Percentiles rank a stretch among this genome's conserved stretches.
Evolutionary conservation across 2,329 filamentous ascomycete species (phyloP).

Genomic region (Sclerotinia spermophila): DNA sequence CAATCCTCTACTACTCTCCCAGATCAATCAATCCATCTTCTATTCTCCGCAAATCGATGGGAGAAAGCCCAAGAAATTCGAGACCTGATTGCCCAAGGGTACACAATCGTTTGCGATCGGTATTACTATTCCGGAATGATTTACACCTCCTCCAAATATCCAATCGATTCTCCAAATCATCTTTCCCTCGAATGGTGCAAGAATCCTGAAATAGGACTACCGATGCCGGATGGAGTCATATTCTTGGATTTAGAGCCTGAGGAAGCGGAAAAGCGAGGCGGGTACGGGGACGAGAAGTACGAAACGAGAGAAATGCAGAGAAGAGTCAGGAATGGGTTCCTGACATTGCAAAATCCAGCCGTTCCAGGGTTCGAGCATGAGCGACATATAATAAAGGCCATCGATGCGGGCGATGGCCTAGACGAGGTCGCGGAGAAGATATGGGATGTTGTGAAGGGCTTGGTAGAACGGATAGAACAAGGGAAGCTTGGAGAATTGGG

Average conservation of each 20-base stretch:
- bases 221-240: conserved; percentile 79
- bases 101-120: conserved; percentile 79
- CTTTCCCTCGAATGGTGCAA: conserved; percentile 77
- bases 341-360: conserved; percentile 43
- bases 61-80: conserved; percentile 49
- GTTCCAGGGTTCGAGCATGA: conserved; percentile 42
- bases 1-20: conserved; percentile 56
- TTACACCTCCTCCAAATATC: conserved; percentile 85
- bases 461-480: conserved; percentile 48
- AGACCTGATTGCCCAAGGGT: conserved; percentile 57
- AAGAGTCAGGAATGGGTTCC: conserved; percentile 72
- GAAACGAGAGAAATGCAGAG: conserved; percentile 81
- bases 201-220: conserved; percentile 79
- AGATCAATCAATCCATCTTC: conserved; percentile 68
- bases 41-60: conserved; percentile 73
- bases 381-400: conserved; percentile 50
- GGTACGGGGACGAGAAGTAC: conserved; percentile 85
- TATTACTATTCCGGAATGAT: conserved; percentile 96
- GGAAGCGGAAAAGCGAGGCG: conserved; percentile 71
- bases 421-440: conserved; percentile 56
- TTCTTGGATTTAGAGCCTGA: conserved; percentile 80
- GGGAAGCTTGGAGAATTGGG: conserved; percentile 23
- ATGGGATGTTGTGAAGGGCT: conserved; percentile 30
- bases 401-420: conserved; percentile 51
- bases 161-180: conserved; percentile 44